Evolutionary conservation across 2,329 filamentous ascomycete species (phyloP), one percentile per base, ranked within the genome.

Genomic region (Didymella keratinophila): DNA sequence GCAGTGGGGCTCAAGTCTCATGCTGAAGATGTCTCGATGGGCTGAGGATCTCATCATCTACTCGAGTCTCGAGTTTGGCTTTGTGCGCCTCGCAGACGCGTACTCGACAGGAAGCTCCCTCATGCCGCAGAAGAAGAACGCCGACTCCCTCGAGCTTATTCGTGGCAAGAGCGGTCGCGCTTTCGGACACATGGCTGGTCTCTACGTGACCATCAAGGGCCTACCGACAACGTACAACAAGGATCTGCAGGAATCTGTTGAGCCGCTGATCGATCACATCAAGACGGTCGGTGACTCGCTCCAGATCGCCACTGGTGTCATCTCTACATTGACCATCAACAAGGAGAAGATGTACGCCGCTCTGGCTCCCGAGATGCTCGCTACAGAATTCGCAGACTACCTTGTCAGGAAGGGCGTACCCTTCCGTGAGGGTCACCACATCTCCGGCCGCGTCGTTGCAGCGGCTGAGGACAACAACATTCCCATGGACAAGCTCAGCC

Each of bases 161-260:
- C 85, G 91, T n/a, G 91, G 91, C 51, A 93, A 93, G 80, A 82
- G 84, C 28, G 91, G 91, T 1, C 84, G 89, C 58, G 85, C 87
- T 3, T 94, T 96, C 71, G 92, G 92, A 25, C 89, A 92, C 64
- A 90, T 94, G 87, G 86, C 89, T 5, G 91, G 91, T 36, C 79
- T 95, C 64, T 92, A 92, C 84, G 88, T 88, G 80, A 91, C 87
- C 36, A 83, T 88, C 76, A 89, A 90, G 77, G 89, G 89, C 55
- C 85, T 95, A 27, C 90, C 91, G 2, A 90, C 86, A 42, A 92
- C 90, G 3, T 96, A 96, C 82, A 94, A 96, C 82, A 96, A 96
- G 79, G 92, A 96, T 76, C 79, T 96, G n/a, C 92, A 97, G 78
- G 92, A 96, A 79, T 89, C 87, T 58, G 88, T 91, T 61, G 90